Conservation (phyloP, 129 eudicot species). For the Centaurea solstitialis region DNA sequence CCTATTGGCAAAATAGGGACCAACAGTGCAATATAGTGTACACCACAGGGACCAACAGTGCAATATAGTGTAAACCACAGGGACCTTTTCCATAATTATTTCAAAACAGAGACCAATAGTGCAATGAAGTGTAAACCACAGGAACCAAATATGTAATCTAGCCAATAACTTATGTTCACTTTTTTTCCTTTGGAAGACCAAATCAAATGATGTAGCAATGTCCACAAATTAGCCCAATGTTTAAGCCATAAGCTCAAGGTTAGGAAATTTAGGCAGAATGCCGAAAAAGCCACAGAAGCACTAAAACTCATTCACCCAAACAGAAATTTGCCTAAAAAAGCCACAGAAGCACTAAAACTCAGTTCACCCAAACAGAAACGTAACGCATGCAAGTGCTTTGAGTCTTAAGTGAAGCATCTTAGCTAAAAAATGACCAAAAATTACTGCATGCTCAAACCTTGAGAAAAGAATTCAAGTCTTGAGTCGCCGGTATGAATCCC, state of each 20-base stretch:
- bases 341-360: background rate
- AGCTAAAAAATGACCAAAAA: constrained; percentile 6
- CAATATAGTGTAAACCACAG: too few relatives aligned
- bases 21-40: too few relatives aligned
- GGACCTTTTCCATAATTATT: too few relatives aligned
- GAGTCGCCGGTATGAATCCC: constrained; percentile 79
- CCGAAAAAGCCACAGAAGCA: background rate
- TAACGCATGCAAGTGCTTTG: constrained; percentile 8
- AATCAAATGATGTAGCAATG: background rate
- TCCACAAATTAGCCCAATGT: background rate
- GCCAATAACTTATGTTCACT: background rate
- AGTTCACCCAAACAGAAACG: background rate
- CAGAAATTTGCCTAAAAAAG: too few relatives aligned
- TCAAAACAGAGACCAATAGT: too few relatives aligned
- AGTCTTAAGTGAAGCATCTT: background rate
- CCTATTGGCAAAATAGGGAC: too few relatives aligned
- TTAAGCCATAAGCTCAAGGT: background rate
- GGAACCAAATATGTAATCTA: too few relatives aligned
- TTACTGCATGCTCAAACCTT: constrained; percentile 56
- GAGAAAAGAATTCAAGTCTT: constrained; percentile 64
- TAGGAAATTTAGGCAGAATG: background rate
- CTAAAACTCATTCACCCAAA: background rate
- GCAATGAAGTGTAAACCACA: too few relatives aligned
- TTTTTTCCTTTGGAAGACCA: background rate
- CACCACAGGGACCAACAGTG: too few relatives aligned